Evolutionary conservation across 2,329 filamentous ascomycete species (phyloP).

Genomic region (Aspergillus sp.): DNA sequence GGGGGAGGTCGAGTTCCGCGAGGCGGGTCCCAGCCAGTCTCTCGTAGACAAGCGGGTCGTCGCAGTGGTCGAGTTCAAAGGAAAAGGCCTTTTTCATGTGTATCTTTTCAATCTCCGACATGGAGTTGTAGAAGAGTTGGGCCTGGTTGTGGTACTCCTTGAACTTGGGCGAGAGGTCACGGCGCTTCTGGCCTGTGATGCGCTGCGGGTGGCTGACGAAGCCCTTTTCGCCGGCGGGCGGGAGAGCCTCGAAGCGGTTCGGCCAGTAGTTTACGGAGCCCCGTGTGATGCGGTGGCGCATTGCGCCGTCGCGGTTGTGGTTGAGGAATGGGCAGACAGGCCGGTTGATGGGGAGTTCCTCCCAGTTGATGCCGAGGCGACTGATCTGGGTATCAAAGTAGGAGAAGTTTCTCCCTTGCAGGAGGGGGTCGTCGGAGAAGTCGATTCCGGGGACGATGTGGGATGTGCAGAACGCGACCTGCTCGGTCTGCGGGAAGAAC

Average conservation of each 20-base stretch:
- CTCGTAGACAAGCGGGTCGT: conserved; percentile 77
- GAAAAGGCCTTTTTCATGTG: conserved; percentile 43
- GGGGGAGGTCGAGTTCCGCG: conserved; percentile 69
- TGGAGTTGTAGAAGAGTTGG: conserved; percentile 43
- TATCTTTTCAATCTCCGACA: conserved; percentile 40
- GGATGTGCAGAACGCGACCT: conserved; percentile 79
- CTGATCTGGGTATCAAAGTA: conserved; percentile 62
- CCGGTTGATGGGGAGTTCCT: conserved; percentile 77
- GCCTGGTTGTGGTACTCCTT: conserved; percentile 46
- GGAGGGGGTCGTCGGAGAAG: conserved; percentile 74
- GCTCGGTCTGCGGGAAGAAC: conserved; percentile 81
- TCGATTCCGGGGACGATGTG: conserved; percentile 80
- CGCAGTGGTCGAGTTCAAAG: conserved; percentile 59
- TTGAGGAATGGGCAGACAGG: conserved; percentile 77
- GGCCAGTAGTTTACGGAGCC: conserved; percentile 81
- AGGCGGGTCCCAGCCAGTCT: conserved; percentile 67
- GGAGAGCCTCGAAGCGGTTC: conserved; percentile 67
- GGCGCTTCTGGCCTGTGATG: conserved; percentile 70
- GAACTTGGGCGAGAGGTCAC: conserved; percentile 53
- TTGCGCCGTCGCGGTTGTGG: conserved; percentile 74
- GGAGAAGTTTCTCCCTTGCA: conserved; percentile 73
- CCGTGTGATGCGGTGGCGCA: conserved; percentile 73
- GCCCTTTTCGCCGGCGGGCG: conserved; percentile 69
- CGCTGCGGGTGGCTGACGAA: conserved; percentile 70
- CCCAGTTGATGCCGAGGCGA: conserved; percentile 74